These are phyloP conservation scores for Pterocarpus santalinus DNA, from an alignment of 306 rosid species.

Conservation along the genomic window DNA sequence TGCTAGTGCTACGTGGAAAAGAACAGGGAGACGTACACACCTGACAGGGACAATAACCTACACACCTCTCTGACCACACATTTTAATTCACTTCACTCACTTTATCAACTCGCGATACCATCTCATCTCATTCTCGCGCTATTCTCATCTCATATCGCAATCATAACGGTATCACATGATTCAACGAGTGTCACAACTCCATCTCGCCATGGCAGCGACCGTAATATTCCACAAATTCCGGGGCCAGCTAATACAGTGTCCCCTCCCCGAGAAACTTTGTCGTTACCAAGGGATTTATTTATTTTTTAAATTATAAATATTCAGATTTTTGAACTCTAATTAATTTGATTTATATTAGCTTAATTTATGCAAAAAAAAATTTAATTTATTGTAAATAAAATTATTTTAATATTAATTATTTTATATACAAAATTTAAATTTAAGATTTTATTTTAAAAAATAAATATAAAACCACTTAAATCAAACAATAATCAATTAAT, in stretches of 20 bases:
- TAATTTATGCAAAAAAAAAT: too few species aligned
- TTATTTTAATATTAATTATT: too few species aligned
- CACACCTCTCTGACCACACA: constrained; percentile 35
- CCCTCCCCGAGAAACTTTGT: constrained; percentile 59
- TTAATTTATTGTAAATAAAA: too few species aligned
- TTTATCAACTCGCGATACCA: constrained; percentile 26
- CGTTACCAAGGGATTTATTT: constrained; percentile 52
- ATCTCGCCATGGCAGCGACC: constrained; percentile 63
- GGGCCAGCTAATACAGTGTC: constrained; percentile 43
- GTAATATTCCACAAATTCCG: constrained; percentile 46
- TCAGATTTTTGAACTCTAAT: too few species aligned
- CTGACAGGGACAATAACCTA: constrained; percentile 56
- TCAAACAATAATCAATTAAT: too few species aligned
- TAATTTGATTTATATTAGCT: too few species aligned
- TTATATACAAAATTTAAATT: too few species aligned
- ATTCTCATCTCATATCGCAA: constrained; percentile 50
- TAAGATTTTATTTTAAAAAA: too few species aligned
- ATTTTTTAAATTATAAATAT: too few species aligned
- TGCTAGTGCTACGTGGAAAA: constrained; percentile 14
- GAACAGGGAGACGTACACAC: constrained; percentile 47
- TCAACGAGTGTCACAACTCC: constrained; percentile 45
- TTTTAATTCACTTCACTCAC: constrained; percentile 45
- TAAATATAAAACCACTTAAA: too few species aligned
- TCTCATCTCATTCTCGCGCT: neutral
- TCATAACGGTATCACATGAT: constrained; percentile 64